Base-by-base conservation (phyloP, 2,329 filamentous ascomycete species). In the Colletotrichum cereale region DNA sequence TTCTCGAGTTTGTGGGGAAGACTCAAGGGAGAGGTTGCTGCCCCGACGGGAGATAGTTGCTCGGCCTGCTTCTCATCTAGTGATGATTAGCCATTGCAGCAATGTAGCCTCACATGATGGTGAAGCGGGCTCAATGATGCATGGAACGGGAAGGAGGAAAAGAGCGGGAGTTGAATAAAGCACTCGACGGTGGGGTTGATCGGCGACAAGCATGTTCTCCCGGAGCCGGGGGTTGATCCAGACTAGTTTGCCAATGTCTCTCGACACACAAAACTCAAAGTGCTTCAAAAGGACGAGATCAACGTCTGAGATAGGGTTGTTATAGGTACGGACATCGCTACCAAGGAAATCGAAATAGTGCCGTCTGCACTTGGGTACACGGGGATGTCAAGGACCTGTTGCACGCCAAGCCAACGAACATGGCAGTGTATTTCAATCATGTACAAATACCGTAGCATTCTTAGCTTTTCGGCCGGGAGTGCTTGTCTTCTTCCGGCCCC, bases 281-380 rank as follows among this genome's bases (percentile, higher is more conserved):
- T 53, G 44, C 26, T 52, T 66, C 55, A 66, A 47, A 47, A 53
- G 26, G 18, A 38, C 44, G 47, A 58, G 53, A 60, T 65, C 52
- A 47, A 40, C n/a, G 57, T 67, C 57, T 67, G 57, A 55, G 57
- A 57, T 29, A 31, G 26, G 34, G n/a, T 26, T 48, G 16, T 21
- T 52, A 14, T 52, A 50, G 10, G 16, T 62, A 26, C 34, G 21
- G 14, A 16, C 50, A 29, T 40, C 7, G 24, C 34, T 38, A 36
- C 34, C n/a, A 57, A 26, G 53, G 12, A 56, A 24, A 7, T 26
- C 11, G 38, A 48, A 31, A 50, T 24, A 4, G 5, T 36, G 36
- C 14, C 14, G 44, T 31, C 44, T 38, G 42, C 29, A 26, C n/a
- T 36, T 34, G 58, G 14, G n/a, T 18, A 24, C 31, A 3, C 34